A percentile compares a stretch with the other conserved stretches of the same genome.
phyloP scores from a whole-genome alignment of 177 flowering plant genomes.

The Vitis hybrid region DNA sequence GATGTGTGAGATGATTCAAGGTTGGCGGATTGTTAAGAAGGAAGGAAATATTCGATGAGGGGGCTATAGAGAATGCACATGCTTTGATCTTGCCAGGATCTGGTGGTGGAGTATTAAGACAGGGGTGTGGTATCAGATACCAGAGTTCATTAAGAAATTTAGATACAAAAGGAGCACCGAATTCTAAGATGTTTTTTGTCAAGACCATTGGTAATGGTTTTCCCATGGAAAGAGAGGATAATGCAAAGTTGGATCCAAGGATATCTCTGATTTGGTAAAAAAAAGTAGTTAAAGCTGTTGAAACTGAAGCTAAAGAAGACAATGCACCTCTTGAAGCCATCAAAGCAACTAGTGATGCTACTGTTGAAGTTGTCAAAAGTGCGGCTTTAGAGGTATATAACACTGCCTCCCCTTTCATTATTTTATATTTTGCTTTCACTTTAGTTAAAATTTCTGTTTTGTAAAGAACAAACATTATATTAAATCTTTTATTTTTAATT shows the following conservation, averaged over 20 bases:
- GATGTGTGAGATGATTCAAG: constrained; percentile 61
- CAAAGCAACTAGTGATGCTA: constrained; percentile 92
- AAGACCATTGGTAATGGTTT: constrained; percentile 38
- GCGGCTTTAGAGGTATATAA: constrained; percentile 75
- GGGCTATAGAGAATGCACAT: constrained; percentile 49
- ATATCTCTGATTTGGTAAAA: constrained; percentile 69
- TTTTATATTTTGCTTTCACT: not conserved
- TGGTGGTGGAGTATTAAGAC: constrained; percentile 46
- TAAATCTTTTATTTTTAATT: constrained; percentile 2
- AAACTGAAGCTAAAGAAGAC: constrained; percentile 83
- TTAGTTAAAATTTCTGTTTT: not conserved
- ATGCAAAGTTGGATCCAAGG: constrained; percentile 72
- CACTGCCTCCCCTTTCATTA: not conserved
- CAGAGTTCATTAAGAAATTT: constrained; percentile 34
- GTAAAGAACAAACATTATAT: not conserved
- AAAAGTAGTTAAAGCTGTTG: constrained; percentile 58
- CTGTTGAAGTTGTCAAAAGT: constrained; percentile 88
- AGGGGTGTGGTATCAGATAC: constrained; percentile 46
- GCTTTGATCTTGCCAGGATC: constrained; percentile 56
- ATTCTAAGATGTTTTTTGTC: constrained; percentile 35
- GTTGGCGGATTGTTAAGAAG: constrained; percentile 50
- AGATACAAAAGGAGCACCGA: constrained; percentile 42
- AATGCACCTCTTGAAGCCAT: constrained; percentile 85
- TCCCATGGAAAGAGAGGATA: constrained; percentile 53
- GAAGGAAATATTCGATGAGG: constrained; percentile 61